A percentile compares a stretch with the other conserved stretches of the same genome.
Conservation (phyloP, 1,284 basidiomycete species). For the Pseudozyma sp. region DNA sequence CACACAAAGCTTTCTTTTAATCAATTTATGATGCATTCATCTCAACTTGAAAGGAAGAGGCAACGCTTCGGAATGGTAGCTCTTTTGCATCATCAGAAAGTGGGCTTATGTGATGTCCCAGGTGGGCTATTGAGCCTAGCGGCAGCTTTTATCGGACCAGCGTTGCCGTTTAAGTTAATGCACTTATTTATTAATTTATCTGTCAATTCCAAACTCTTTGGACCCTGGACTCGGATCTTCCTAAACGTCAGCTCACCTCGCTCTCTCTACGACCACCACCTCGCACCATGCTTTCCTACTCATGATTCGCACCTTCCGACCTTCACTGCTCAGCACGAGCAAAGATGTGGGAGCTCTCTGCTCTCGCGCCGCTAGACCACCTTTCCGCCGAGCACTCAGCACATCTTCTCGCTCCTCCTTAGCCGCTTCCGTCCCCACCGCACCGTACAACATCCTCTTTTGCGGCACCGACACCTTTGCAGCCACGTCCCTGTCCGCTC, state of each 20-base stretch:
- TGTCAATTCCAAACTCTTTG: neutral
- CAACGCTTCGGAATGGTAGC: too few species aligned
- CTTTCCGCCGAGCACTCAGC: neutral
- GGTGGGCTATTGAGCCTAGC: too few species aligned
- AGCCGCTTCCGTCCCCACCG: slow-evolving; percentile 1
- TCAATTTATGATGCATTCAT: too few species aligned
- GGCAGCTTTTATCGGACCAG: too few species aligned
- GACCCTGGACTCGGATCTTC: neutral
- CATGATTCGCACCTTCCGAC: neutral
- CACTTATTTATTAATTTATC: neutral
- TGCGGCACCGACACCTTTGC: slow-evolving; percentile 66
- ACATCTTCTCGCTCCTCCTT: neutral
- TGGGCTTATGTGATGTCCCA: too few species aligned
- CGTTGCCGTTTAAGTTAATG: too few species aligned
- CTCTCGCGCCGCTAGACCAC: neutral
- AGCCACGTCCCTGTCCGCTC: slow-evolving; percentile 20
- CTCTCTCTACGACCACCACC: neutral
- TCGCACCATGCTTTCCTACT: neutral
- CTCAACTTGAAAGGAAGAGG: too few species aligned
- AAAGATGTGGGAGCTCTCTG: neutral
- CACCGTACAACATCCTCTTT: slow-evolving; percentile 65
- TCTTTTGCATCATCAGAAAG: too few species aligned
- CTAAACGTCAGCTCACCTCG: neutral
- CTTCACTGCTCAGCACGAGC: neutral
- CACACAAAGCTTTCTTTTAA: too few species aligned